A percentile compares a stretch with the other conserved stretches of the same genome.
phyloP scores from a whole-genome alignment of 2,329 filamentous ascomycete species.

The Fusarium agapanthi region DNA sequence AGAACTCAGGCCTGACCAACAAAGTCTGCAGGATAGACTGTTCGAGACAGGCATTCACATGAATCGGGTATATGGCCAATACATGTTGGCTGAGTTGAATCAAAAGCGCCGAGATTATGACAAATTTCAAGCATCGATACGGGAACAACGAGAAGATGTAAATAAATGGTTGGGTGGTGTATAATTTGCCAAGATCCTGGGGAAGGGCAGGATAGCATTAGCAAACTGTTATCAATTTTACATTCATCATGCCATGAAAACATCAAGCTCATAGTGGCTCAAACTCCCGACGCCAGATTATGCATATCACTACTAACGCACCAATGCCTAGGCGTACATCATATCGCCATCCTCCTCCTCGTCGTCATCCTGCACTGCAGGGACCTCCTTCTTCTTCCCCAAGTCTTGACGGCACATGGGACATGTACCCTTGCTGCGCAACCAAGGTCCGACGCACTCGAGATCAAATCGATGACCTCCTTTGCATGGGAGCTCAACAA shows the following conservation, averaged over 20 bases:
- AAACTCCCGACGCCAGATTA: conserved; percentile 45
- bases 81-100: background rate
- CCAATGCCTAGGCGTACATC: conserved; percentile 49
- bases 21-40: background rate
- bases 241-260: conserved; percentile 9
- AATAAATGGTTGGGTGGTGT: background rate
- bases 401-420: conserved; percentile 70
- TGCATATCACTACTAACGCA: conserved; percentile 17
- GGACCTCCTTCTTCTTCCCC: conserved; percentile 61
- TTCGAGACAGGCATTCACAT: background rate
- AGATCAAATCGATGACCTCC: conserved; percentile 68
- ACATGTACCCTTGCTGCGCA: conserved; percentile 70
- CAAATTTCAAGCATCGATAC: background rate
- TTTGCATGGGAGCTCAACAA: conserved; percentile 71
- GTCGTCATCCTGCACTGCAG: conserved; percentile 56
- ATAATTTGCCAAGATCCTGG: background rate
- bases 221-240: background rate
- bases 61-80: background rate
- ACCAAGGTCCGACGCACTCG: conserved; percentile 74
- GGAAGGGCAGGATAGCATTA: background rate
- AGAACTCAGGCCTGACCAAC: conserved; percentile 30
- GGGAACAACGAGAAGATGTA: background rate
- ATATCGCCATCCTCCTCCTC: conserved; percentile 64
- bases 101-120: conserved; percentile 34
- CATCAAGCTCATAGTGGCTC: conserved; percentile 17